Evolutionary conservation across 2,329 filamentous ascomycete species (phyloP).

Genomic region (Colletotrichum lentis): DNA sequence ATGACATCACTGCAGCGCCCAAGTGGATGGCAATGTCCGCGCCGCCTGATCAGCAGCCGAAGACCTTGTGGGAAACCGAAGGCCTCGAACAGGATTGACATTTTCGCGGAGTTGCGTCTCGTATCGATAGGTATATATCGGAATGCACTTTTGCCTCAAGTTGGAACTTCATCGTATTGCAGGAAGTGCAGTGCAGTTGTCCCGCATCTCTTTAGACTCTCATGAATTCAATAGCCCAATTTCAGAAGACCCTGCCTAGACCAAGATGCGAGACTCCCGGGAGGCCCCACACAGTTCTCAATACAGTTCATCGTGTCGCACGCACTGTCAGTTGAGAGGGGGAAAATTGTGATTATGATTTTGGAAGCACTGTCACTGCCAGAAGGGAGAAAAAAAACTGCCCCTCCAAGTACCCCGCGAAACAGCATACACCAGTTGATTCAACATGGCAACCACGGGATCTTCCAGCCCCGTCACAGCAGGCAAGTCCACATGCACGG

Average conservation of each 20-base stretch:
- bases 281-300: conserved; percentile 20
- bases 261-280: conserved; percentile 2
- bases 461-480: conserved; percentile 32
- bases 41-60: not conserved
- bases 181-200: too few species aligned
- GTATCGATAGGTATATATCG: not conserved
- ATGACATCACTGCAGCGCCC: conserved; percentile 35
- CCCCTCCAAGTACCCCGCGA: conserved; percentile 37
- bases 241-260: conserved; percentile 27
- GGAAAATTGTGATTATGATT: conserved; percentile 33
- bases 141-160: not conserved
- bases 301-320: conserved; percentile 25
- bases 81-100: too few species aligned
- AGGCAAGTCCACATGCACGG: conserved; percentile 10
- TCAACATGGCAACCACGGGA: conserved; percentile 35
- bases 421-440: conserved; percentile 10
- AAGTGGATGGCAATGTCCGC: conserved; percentile 33
- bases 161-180: too few species aligned
- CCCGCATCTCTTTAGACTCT: not conserved
- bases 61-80: not conserved
- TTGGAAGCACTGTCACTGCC: conserved; percentile 27
- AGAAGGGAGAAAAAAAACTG: not conserved
- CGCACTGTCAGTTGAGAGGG: conserved; percentile 25
- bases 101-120: too few species aligned
- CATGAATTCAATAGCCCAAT: conserved; percentile 20